phyloP scores from a whole-genome alignment of 371 early-diverging fungal genomes.

The Mortierella sp. region DNA sequence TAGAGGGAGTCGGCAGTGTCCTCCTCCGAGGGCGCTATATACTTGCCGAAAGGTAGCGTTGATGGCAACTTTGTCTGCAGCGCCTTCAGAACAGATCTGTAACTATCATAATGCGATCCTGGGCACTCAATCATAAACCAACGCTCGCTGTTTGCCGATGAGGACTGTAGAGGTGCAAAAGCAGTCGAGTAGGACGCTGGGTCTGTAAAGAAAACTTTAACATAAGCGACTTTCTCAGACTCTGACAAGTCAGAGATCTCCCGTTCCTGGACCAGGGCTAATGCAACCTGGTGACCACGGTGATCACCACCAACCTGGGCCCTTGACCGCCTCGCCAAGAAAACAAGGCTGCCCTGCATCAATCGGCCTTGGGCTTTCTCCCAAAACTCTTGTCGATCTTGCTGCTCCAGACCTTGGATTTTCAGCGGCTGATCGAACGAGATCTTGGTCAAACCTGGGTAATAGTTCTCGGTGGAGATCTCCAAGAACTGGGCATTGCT shows the following conservation, averaged over 20 bases:
- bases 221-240: conserved; percentile 16
- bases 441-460: conserved; percentile 35
- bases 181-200: conserved; percentile 19
- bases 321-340: conserved; percentile 42
- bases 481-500: conserved; percentile 40
- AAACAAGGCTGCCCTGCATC: conserved; percentile 60
- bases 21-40: conserved; percentile 41
- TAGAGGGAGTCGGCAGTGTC: neutral
- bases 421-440: conserved; percentile 36
- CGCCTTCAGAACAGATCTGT: conserved; percentile 59
- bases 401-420: neutral
- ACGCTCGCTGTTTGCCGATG: neutral
- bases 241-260: conserved; percentile 32
- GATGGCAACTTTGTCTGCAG: conserved; percentile 50
- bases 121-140: conserved; percentile 62
- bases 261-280: conserved; percentile 19
- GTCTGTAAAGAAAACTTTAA: conserved; percentile 52
- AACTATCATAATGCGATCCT: conserved; percentile 60
- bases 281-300: conserved; percentile 26
- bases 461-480: conserved; percentile 13
- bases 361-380: conserved; percentile 43
- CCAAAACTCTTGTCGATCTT: conserved; percentile 47
- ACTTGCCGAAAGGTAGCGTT: conserved; percentile 56
- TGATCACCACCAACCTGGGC: conserved; percentile 45
- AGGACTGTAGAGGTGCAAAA: neutral